phyloP scores from a whole-genome alignment of 2,329 filamentous ascomycete genomes.

The Huntiella omanensis region DNA sequence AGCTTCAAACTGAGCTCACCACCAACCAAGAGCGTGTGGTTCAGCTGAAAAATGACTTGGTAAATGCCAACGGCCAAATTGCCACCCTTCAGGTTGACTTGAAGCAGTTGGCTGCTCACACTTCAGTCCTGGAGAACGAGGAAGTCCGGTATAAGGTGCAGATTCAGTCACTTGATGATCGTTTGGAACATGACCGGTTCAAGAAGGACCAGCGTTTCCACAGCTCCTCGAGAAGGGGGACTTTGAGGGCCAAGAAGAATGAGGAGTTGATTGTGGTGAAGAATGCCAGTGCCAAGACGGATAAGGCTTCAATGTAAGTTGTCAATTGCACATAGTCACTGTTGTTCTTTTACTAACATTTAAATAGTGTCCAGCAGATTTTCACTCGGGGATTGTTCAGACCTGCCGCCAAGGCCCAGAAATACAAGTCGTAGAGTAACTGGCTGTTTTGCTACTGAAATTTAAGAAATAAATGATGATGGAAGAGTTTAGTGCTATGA shows the following conservation, averaged over 20 bases:
- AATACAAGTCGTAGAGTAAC: no score
- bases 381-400: slow-evolving; percentile 10
- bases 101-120: slow-evolving; percentile 4
- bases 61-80: slow-evolving; percentile 4
- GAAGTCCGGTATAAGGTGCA: slow-evolving; percentile 10
- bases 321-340: slow-evolving; percentile 8
- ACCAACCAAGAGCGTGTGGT: background rate
- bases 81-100: slow-evolving; percentile 4
- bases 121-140: slow-evolving; percentile 4
- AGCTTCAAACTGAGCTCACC: slow-evolving; percentile 1
- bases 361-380: slow-evolving; percentile 4
- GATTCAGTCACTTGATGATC: slow-evolving; percentile 8
- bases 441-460: no score
- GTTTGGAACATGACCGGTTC: slow-evolving; percentile 3
- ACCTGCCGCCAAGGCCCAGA: background rate
- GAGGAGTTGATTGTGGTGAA: slow-evolving; percentile 10
- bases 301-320: slow-evolving; percentile 9
- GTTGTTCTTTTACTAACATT: slow-evolving; percentile 2
- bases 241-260: slow-evolving; percentile 1
- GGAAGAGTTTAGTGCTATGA: no score
- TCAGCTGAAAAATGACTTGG: slow-evolving; percentile 6
- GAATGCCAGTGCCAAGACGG: background rate
- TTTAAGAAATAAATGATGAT: background rate
- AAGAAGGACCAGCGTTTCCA: slow-evolving; percentile 5
- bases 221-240: slow-evolving; percentile 1